Conservation (phyloP, 768 basidiomycete species). For the Termitomyces sp. region DNA sequence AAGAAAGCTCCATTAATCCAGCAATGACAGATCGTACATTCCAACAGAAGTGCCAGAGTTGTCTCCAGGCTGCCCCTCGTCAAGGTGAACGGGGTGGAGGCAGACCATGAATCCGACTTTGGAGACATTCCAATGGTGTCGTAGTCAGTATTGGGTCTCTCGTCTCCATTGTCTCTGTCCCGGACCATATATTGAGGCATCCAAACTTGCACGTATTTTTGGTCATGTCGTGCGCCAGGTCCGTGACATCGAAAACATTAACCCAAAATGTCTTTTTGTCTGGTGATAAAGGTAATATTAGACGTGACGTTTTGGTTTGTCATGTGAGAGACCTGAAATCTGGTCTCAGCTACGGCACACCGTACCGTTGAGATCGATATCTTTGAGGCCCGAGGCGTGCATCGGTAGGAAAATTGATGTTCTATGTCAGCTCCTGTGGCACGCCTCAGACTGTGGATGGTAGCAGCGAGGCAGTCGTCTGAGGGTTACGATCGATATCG, state of each 20-base stretch:
- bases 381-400: neutral
- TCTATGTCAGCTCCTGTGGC: neutral
- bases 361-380: neutral
- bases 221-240: no score
- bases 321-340: neutral
- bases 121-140: neutral
- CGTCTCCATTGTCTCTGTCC: neutral
- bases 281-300: neutral
- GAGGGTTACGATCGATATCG: slow-evolving; percentile 4
- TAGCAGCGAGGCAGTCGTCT: neutral
- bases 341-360: neutral
- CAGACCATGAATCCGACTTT: neutral
- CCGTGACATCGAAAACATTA: neutral
- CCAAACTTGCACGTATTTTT: neutral
- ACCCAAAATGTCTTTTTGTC: neutral
- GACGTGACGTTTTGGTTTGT: neutral
- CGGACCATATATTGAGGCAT: neutral
- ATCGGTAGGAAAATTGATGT: neutral
- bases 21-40: slow-evolving; percentile 23
- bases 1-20: slow-evolving; percentile 13
- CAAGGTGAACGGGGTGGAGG: slow-evolving; percentile 5
- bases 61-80: slow-evolving; percentile 14
- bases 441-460: neutral
- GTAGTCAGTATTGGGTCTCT: neutral
- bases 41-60: slow-evolving; percentile 24